Conservation (phyloP, 2,329 filamentous ascomycete species). For the Epichloe brachyelytri region DNA sequence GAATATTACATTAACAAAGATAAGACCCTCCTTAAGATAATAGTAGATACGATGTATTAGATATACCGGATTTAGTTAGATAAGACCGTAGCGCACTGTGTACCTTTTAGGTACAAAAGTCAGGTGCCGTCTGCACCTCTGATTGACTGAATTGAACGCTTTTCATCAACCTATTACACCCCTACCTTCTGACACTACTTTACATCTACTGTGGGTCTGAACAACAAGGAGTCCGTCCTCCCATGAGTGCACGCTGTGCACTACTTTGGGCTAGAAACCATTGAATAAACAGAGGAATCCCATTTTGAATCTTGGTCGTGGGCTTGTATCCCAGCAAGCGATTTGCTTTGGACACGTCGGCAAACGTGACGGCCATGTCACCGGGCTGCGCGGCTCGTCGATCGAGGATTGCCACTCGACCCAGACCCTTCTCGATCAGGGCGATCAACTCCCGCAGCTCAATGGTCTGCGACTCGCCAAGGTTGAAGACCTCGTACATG, state of each 20-base stretch:
- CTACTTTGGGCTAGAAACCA: not conserved
- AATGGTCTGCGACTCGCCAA: constrained; percentile 13
- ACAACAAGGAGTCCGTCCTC: no score
- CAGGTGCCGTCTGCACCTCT: no score
- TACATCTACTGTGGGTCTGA: no score
- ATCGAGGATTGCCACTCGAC: constrained; percentile 10
- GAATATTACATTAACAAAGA: no score
- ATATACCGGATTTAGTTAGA: no score
- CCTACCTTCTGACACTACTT: no score
- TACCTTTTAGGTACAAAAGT: no score
- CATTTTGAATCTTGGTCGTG: constrained; percentile 9
- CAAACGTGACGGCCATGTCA: constrained; percentile 12
- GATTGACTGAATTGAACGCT: no score
- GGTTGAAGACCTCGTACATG: constrained; percentile 13
- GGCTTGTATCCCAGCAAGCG: constrained; percentile 11
- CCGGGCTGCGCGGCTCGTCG: constrained; percentile 10
- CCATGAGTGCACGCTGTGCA: not conserved
- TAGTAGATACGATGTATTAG: no score
- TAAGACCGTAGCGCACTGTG: no score
- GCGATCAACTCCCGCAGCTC: constrained; percentile 10
- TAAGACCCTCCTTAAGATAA: no score
- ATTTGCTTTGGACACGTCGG: constrained; percentile 12
- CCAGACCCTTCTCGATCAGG: constrained; percentile 11
- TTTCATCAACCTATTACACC: no score
- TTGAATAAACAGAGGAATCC: constrained; percentile 6